Base-by-base conservation (phyloP, 1,284 basidiomycete genomes). In the Ustilago nuda region DNA sequence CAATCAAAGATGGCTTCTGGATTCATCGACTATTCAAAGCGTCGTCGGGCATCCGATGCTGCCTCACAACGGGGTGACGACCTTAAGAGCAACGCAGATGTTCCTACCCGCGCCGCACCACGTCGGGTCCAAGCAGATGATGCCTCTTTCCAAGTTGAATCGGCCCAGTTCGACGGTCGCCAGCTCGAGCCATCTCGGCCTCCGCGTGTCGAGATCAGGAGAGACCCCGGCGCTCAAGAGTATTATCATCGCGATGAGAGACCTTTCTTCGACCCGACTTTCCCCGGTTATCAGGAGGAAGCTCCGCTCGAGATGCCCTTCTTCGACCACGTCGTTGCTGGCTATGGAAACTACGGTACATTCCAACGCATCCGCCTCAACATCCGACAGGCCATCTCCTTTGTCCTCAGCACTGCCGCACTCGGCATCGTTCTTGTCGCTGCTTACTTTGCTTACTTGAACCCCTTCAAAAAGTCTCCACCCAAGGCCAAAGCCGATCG, bases 301-400 rank as follows among this genome's bases (percentile, higher is more conserved):
- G 67, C 68, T 30, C 74, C 73, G 1, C 73, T 81, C n/a, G 77
- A 81, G 66, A 81, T 81, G 77, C 74, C 80, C 35, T 85, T 84
- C 65, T 84, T 84, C 63, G 76, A 83, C 69, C 84, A 85, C 51
- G 73, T 80, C 45, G 83, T 85, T 3, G 79, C 76, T 13, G 65
- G 82, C 52, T 85, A 83, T 52, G 83, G 82, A 45, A 59, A 81
- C 27, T 83, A 81, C 46, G 78, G 75, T 36, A 19, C 61, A 5
- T 59, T 83, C 17, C 65, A 76, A 46, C 80, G 78, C 30, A 19
- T 78, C 2, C 74, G 79, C 27, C 69, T 84, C 39, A 73, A 78
- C 58, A 64, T 84, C 43, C 76, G 81, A 8, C 84, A 85, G 66
- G 50, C 74, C 30, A 6, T 80, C 56, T 83, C 82, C 48, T 82